Evolutionary conservation across 192 early-diverging fungal species (phyloP), one percentile per base, ranked within the genome.

Genomic region (Physocladia obscura): DNA sequence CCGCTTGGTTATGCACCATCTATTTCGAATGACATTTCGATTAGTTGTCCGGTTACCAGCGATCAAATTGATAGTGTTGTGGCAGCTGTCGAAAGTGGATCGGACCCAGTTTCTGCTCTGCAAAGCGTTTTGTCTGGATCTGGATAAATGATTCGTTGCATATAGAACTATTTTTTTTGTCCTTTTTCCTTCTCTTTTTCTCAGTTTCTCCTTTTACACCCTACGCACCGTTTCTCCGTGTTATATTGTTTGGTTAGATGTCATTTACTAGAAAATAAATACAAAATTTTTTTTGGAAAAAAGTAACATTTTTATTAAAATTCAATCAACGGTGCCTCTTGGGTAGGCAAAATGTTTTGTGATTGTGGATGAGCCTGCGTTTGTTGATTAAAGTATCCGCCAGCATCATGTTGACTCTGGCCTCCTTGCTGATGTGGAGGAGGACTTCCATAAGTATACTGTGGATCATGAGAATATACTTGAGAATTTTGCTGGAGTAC

Each of bases 281-380:
- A n/a, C n/a, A n/a, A n/a, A n/a, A n/a, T n/a, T n/a, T n/a, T n/a
- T n/a, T 47, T 47, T 47, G 44, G n/a, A 47, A 47, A 47, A 47
- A n/a, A n/a, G n/a, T 13, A 47, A 47, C 11, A n/a, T 8, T 5
- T 8, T 22, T 15, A 49, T 51, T 50, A 87, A 5, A 87, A 70
- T 54, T 87, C 85, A 64, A 87, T 87, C 67, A 87, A 60, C 15
- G 85, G 85, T n/a, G 84, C 82, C 32, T 86, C 85, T 49, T 82
- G 73, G 34, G 31, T 49, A 1, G 44, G 62, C 6, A 49, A 34
- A 27, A 49, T 27, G 0, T 62, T 50, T 48, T 63, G 76, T 31
- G 29, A 67, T 26, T 48, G 62, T 37, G 58, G 75, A 39, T 59
- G 71, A 29, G 55, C 62, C 35, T 78, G 79, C 5, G 73, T 63